These are phyloP conservation scores for Elaeagnus macrophylla DNA, from an alignment of 306 rosid genomes.

Conservation along the genomic window DNA sequence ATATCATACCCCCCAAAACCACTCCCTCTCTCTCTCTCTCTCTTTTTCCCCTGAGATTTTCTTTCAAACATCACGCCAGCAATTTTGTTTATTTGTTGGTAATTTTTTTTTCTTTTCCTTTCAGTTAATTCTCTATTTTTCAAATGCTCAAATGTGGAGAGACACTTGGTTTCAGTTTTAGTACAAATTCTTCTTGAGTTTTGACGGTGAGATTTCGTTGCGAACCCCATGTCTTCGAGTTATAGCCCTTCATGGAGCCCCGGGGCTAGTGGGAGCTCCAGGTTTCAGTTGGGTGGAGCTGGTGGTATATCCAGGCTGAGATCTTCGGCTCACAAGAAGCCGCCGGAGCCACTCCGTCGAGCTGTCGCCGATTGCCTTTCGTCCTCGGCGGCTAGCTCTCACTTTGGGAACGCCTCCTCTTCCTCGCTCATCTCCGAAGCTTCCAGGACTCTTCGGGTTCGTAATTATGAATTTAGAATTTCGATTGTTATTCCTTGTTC, in stretches of 20 bases:
- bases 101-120: background rate
- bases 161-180: background rate
- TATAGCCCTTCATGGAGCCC: conserved; percentile 63
- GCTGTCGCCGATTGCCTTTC: conserved; percentile 90
- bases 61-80: background rate
- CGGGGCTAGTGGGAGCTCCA: conserved; percentile 31
- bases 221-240: conserved; percentile 50
- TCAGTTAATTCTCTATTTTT: background rate
- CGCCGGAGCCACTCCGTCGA: conserved; percentile 85
- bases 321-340: conserved; percentile 70
- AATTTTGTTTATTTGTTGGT: background rate
- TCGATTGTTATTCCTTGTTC: background rate
- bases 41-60: background rate
- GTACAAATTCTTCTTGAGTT: background rate
- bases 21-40: background rate
- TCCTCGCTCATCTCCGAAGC: conserved; percentile 55
- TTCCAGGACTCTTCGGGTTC: conserved; percentile 83
- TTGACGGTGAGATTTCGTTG: conserved; percentile 6
- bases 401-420: conserved; percentile 41
- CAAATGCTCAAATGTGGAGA: conserved; percentile 18
- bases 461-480: conserved; percentile 10
- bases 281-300: conserved; percentile 40
- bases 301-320: conserved; percentile 64
- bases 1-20: background rate
- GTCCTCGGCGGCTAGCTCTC: conserved; percentile 43